Evolutionary conservation across 1,284 basidiomycete species (phyloP), one percentile per base, ranked within the genome.

Genomic region (Apiotrichum brassicae): DNA sequence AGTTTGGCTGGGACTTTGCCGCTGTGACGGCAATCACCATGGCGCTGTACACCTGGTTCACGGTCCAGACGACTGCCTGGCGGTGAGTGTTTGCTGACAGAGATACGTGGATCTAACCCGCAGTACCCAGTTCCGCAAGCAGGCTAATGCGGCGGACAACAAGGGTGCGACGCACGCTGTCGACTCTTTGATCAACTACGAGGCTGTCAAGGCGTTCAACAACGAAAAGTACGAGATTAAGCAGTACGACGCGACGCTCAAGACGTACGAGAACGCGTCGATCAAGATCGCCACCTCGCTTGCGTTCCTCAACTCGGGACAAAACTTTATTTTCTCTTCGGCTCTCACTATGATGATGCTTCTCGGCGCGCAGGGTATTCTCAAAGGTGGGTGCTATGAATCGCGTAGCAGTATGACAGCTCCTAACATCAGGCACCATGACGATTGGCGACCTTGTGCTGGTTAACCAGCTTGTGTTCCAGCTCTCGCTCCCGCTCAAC

Each of bases 401-500:
- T 20, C 7, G 6, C 13, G 26, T 20, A 3, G 4, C 6, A 4
- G 5, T 3, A 2, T 7, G 11, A 3, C 7, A 5, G 3, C 12
- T 20, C 28, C 42, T 58, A 45, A 56, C 43, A 38, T 22, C 53
- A 89, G 92, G 93, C 12, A 91, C 88, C 0, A 97, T 98, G 94
- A 97, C 93, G 2, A 81, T 98, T 22, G 95, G 94, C 11, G 94
- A 98, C 68, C 80, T 98, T 19, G 95, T 98, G 56, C 95, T 98
- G 87, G 86, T 95, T 62, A 98, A 98, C 71, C 94, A 97, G 68
- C 80, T 98, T n/a, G 92, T 98, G 33, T 98, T 98, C 77, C 95
- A 98, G 70, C 77, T 98, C 0, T 94, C 90, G 1, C 76, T 98
- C 20, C 94, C 94, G 2, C 81, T 98, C 56, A 97, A 97, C 75